Conservation (phyloP, 257 asterid genomes). For the Echites panduratus region DNA sequence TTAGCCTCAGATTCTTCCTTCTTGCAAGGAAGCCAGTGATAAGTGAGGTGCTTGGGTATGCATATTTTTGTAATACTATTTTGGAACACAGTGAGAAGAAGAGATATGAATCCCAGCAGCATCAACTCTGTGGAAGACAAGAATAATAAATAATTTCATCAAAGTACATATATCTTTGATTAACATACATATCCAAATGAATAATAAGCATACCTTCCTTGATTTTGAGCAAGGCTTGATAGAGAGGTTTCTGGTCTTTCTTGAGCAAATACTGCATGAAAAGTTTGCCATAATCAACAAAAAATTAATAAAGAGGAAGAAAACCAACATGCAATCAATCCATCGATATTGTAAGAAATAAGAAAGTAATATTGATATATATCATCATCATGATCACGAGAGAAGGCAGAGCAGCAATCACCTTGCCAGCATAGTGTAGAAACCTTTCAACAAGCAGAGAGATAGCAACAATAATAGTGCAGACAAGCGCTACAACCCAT, state of each 20-base stretch:
- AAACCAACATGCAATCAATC: background rate
- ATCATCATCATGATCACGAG: background rate
- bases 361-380: background rate
- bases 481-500: conserved; percentile 63
- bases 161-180: background rate
- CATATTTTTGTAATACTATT: conserved; percentile 36
- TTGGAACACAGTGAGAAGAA: conserved; percentile 49
- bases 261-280: conserved; percentile 41
- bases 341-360: background rate
- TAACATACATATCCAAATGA: too few relatives aligned
- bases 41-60: conserved; percentile 35
- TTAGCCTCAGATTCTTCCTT: conserved; percentile 14
- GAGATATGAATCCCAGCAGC: conserved; percentile 71
- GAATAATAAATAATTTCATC: background rate
- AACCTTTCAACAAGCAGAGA: conserved; percentile 51
- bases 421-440: conserved; percentile 65
- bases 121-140: conserved; percentile 44
- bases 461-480: conserved; percentile 53
- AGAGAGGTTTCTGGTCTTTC: conserved; percentile 53
- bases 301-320: background rate
- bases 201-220: conserved; percentile 45
- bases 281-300: background rate
- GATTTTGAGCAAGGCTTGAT: conserved; percentile 56
- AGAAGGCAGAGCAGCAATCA: background rate
- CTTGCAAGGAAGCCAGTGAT: conserved; percentile 64